Percentiles rank a stretch among this genome's conserved stretches.
These are phyloP conservation scores for Catenaria anguillulae DNA, from an alignment of 371 early-diverging fungal genomes.

Conservation along the genomic window DNA sequence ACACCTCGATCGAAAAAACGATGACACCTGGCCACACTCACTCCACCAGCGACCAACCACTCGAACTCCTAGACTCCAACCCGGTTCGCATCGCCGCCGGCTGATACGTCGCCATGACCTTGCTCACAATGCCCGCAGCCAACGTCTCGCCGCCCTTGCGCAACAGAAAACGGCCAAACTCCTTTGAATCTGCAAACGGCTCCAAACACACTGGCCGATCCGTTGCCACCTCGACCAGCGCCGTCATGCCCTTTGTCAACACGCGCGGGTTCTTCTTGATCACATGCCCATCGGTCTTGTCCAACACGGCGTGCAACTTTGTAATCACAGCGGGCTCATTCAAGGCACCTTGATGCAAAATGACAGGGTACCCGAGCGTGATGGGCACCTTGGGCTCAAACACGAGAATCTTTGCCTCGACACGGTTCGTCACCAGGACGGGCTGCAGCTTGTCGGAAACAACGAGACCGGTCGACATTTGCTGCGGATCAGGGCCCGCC, in stretches of 20 bases:
- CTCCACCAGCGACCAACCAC: not conserved
- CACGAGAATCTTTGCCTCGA: conserved; percentile 75
- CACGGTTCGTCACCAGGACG: conserved; percentile 52
- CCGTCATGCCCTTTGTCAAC: conserved; percentile 59
- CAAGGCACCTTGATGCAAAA: conserved; percentile 65
- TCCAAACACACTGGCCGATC: conserved; percentile 69
- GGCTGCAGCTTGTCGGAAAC: conserved; percentile 49
- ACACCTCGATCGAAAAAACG: too few species aligned
- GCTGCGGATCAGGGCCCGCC: conserved; percentile 59
- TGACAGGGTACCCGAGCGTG: conserved; percentile 75
- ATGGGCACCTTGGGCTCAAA: conserved; percentile 80
- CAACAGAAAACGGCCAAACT: conserved; percentile 76
- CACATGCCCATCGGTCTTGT: conserved; percentile 71
- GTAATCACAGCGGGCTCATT: conserved; percentile 61
- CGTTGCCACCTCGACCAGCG: conserved; percentile 62
- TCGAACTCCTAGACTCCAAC: not conserved
- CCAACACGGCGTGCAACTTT: conserved; percentile 41
- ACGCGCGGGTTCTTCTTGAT: conserved; percentile 65
- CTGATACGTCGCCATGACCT: conserved; percentile 20
- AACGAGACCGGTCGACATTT: conserved; percentile 63
- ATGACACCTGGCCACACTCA: too few species aligned
- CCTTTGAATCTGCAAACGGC: conserved; percentile 62
- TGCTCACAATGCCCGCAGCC: conserved; percentile 76
- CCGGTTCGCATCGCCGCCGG: not conserved
- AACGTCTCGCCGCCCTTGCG: conserved; percentile 71